Base-by-base conservation (phyloP, 2,329 filamentous ascomycete genomes). In the Hortaea werneckii region DNA sequence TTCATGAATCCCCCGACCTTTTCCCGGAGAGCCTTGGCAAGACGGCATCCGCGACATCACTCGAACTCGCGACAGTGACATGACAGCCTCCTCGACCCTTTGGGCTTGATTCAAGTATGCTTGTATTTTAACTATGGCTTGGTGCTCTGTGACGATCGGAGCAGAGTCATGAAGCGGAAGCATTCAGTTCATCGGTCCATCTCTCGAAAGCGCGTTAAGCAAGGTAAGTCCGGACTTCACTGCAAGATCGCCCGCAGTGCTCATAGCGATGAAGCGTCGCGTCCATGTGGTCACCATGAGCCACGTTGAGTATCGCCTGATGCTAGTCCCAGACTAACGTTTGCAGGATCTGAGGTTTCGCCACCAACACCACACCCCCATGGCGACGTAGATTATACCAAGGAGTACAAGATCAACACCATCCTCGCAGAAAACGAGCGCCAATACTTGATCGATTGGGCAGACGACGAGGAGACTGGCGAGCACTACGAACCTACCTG, bases 381-480 rank as follows among this genome's bases (percentile, higher is more conserved):
- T 50, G 60, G 53, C n/a, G 47, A 58, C 5, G 39, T 58, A 13
- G 55, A 58, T 47, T 40, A 44, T 37, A 20, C 39, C 38, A 29
- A 50, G 26, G 53, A 56, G 12, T 67, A 56, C 34, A 45, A 44
- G 8, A 50, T 61, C 32, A 50, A 53, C 13, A 51, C 44, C 5
- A 67, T 68, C 34, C 49, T 68, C 13, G 48, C 56, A 37, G 64
- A 65, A 40, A 54, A 41, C 27, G 56, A 55, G 26, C 57, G 57
- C 8, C 50, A 66, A n/a, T 82, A 79, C 52, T 57, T 67, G 3
- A 70, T 82, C 44, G 71, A 79, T 55, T 82, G 79, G 79, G 70
- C 67, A 41, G 70, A 74, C 48, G 63, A 79, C 54, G 62, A 67
- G n/a, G 49, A 53, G 2, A 76, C 74, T 35, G 75, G 73, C 12